Conservation (phyloP, 1,139 yeast genomes). For the Candida sanyaensis region DNA sequence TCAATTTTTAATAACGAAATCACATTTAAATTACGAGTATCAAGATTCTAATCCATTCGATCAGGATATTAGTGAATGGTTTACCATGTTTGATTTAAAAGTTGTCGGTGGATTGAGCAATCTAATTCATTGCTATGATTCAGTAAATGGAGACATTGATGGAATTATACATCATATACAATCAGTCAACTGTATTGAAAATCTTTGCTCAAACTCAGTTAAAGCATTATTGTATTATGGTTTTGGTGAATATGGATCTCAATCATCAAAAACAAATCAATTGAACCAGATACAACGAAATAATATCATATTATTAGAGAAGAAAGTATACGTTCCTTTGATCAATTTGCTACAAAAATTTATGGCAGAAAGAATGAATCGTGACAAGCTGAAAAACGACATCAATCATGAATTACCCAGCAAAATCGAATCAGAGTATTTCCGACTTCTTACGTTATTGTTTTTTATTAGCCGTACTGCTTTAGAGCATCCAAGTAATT, state of each 20-base stretch:
- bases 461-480: conserved; percentile 47
- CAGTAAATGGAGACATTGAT: not conserved
- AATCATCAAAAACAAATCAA: conserved; percentile 35
- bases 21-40: conserved; percentile 48
- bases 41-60: conserved; percentile 40
- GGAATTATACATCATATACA: conserved; percentile 4
- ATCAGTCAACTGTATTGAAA: not conserved
- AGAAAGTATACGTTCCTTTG: conserved; percentile 15
- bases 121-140: conserved; percentile 16
- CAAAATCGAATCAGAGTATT: conserved; percentile 22
- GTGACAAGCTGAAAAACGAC: conserved; percentile 11
- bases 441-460: conserved; percentile 51
- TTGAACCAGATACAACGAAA: conserved; percentile 26
- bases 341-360: conserved; percentile 16
- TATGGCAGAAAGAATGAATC: conserved; percentile 17
- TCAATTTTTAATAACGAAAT: conserved; percentile 36
- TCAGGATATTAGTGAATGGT: conserved; percentile 66
- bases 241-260: conserved; percentile 43
- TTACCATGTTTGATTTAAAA: conserved; percentile 50
- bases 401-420: not conserved
- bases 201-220: conserved; percentile 3
- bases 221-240: conserved; percentile 33
- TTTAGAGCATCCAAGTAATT: conserved; percentile 19
- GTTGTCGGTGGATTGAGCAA: conserved; percentile 25
- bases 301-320: conserved; percentile 10